Percentiles rank a stretch among this genome's conserved stretches.
Evolutionary conservation across 1,284 basidiomycete species (phyloP).

Genomic region (Filobasidium uniguttulatum): DNA sequence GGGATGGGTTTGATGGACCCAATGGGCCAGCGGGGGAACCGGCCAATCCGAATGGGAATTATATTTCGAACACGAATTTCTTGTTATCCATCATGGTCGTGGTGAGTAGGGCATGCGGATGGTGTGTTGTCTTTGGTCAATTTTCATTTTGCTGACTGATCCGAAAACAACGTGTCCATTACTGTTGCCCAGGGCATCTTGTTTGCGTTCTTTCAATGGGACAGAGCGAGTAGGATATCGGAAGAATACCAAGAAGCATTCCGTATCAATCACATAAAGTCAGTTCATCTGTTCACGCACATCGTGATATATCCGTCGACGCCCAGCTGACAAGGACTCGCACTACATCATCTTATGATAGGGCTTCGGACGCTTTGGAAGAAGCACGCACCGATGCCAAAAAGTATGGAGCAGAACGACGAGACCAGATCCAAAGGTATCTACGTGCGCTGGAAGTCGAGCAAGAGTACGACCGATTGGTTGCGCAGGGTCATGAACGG

Average conservation of each 20-base stretch:
- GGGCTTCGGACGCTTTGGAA: constrained; percentile 32
- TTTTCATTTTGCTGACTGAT: not conserved
- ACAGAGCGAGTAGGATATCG: constrained; percentile 14
- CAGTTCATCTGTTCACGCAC: constrained; percentile 10
- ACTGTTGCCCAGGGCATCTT: constrained; percentile 10
- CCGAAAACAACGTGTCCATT: too few relatives aligned
- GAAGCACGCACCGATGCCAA: constrained; percentile 31
- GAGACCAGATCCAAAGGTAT: constrained; percentile 29
- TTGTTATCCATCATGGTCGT: constrained; percentile 9
- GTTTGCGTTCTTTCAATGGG: constrained; percentile 12
- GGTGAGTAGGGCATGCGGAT: constrained; percentile 7
- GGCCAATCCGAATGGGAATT: constrained; percentile 12
- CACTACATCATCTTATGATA: constrained; percentile 7
- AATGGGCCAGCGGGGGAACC: constrained; percentile 2
- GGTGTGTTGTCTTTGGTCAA: not conserved
- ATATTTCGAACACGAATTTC: constrained; percentile 12
- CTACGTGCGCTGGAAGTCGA: constrained; percentile 27
- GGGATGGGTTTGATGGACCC: constrained; percentile 3
- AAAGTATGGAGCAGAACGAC: constrained; percentile 26
- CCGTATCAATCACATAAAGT: constrained; percentile 27
- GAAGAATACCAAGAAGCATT: constrained; percentile 21
- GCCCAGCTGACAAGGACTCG: too few relatives aligned
- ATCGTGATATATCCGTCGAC: too few relatives aligned
- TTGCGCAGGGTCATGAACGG: too few relatives aligned
- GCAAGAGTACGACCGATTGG: constrained; percentile 26